These are phyloP conservation scores for Penicillium antarcticum DNA, from an alignment of 495 filamentous ascomycete species.

Conservation along the genomic window DNA sequence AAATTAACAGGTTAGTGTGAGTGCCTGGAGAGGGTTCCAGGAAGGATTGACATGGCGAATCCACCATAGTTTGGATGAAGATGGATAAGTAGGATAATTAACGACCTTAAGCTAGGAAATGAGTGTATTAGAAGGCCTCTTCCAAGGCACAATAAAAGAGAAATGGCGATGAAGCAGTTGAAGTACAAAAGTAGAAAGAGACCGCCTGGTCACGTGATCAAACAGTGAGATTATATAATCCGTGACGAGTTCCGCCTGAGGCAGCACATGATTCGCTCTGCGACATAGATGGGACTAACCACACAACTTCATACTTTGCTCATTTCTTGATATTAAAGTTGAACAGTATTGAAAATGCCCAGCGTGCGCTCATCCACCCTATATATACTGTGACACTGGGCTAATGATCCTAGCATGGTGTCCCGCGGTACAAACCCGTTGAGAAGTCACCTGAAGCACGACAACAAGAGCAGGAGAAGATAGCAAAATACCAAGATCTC, in stretches of 20 bases:
- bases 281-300: background rate
- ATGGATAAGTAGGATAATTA: slow-evolving; percentile 2
- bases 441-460: slow-evolving; percentile 61
- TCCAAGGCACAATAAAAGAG: background rate
- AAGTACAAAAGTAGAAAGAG: slow-evolving; percentile 7
- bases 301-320: background rate
- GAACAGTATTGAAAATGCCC: slow-evolving; percentile 34
- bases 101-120: slow-evolving; percentile 9
- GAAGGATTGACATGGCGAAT: slow-evolving; percentile 26
- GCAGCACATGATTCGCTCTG: background rate
- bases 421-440: slow-evolving; percentile 58
- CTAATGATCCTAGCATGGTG: slow-evolving; percentile 63
- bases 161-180: background rate
- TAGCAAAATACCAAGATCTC: slow-evolving; percentile 71
- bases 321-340: background rate
- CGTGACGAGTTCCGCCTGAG: background rate
- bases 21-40: slow-evolving; percentile 15
- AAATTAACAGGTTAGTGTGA: slow-evolving; percentile 5
- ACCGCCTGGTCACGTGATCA: background rate
- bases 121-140: slow-evolving; percentile 14
- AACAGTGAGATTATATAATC: background rate
- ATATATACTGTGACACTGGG: background rate
- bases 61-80: slow-evolving; percentile 17
- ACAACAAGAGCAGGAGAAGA: slow-evolving; percentile 69
- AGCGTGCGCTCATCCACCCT: slow-evolving; percentile 37